Evolutionary conservation across 164 flowering plant species (phyloP).

Genomic region (Sedum album): DNA sequence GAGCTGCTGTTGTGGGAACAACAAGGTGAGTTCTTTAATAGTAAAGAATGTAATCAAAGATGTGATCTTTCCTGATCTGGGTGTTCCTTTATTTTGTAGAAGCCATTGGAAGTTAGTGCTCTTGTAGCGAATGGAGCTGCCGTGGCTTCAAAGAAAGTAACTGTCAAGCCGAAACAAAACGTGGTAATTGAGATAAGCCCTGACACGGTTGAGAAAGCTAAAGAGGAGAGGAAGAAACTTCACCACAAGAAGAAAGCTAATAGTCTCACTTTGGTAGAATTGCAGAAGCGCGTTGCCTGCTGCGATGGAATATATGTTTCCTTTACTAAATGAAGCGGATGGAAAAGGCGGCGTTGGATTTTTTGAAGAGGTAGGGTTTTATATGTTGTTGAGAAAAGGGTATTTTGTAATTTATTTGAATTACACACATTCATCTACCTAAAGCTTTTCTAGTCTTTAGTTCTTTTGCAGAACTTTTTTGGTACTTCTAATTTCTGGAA

Average conservation of each 20-base stretch:
- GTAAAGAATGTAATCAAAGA: no score
- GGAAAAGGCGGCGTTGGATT: no score
- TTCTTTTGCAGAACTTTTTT: neutral
- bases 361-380: no score
- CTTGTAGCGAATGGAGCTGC: constrained; percentile 14
- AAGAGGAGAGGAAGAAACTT: constrained; percentile 21
- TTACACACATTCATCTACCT: neutral
- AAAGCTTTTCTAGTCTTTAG: neutral
- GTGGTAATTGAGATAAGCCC: constrained; percentile 50
- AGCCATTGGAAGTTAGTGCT: constrained; percentile 35
- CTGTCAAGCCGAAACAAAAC: constrained; percentile 24
- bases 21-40: no score
- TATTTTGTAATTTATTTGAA: no score
- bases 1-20: no score
- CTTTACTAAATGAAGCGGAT: no score
- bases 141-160: constrained; percentile 35
- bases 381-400: no score
- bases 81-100: constrained; percentile 23
- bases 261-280: constrained; percentile 55
- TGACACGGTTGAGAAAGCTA: constrained; percentile 26
- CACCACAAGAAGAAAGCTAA: constrained; percentile 38
- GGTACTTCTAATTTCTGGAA: neutral
- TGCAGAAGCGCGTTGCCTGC: no score
- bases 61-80: neutral
- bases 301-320: no score